Base-by-base conservation (phyloP, 352 stramenopile genomes). In the Halophytophthora polymorphica region DNA sequence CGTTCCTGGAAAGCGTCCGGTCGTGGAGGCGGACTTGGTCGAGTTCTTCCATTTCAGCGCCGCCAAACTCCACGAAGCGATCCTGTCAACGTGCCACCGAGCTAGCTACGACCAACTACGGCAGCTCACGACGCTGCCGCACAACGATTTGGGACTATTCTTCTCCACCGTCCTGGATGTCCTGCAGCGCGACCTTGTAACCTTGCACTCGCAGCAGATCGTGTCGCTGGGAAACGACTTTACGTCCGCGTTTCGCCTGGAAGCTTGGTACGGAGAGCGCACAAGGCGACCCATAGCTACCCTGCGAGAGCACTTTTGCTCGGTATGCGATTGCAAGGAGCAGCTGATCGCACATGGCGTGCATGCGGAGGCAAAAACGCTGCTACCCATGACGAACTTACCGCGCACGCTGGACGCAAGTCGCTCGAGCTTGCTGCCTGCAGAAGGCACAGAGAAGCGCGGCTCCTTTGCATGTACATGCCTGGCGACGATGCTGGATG, bases 381-480 rank as follows among this genome's bases (percentile, higher is more conserved):
- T 47, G 22, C 51, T 90, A 8, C 83, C 80, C 0, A 93, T 93
- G 83, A 84, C 73, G 0, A 91, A 93, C 42, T 39, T 89, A 22
- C 80, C 83, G 12, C 66, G 73, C 14, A 83, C 83, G 4, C 45
- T 93, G 10, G 83, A 93, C 29, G 29, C 60, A 13, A 79, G 73
- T 41, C 62, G 83, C 10, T 73, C 60, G 10, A 54, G 31, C 5
- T 58, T 71, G 28, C 53, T 76, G 21, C 74, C 83, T 2, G 44
- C 53, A 0, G 53, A 71, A 15, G 83, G 80, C 0, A 45, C 67
- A 0, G 83, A 93, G 53, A 83, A 81, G 38, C 74, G 76, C 10
- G 80, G 80, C 0, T 49, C 40, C 0, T 88, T 78, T 41, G 76
- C 77, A 0, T 79, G 64, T 17, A 50, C 66, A 17, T 90, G 78